phyloP scores from a whole-genome alignment of 768 basidiomycete species.

The Suillus alpinus region DNA sequence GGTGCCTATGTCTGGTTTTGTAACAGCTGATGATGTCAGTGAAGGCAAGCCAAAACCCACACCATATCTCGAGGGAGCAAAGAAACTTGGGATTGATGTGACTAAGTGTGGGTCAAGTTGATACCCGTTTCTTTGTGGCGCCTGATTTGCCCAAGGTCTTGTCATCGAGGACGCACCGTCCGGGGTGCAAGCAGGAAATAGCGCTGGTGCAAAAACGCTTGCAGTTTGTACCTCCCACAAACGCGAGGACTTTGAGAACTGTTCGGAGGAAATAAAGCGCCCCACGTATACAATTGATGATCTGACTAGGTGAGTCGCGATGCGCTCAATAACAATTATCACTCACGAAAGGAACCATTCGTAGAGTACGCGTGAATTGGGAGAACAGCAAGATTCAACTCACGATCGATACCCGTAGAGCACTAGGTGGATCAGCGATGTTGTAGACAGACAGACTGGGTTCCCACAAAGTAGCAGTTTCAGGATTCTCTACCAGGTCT shows the following conservation, averaged over 20 bases:
- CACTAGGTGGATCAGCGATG: background rate
- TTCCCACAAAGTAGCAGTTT: background rate
- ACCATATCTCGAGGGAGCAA: conserved; percentile 81
- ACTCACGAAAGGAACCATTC: background rate
- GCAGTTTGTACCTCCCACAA: conserved; percentile 84
- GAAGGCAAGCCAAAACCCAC: conserved; percentile 74
- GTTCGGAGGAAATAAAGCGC: conserved; percentile 35
- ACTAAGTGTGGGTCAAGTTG: conserved; percentile 46
- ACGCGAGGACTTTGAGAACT: conserved; percentile 48
- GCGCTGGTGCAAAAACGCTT: conserved; percentile 72
- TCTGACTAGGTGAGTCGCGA: conserved; percentile 54
- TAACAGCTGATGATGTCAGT: conserved; percentile 67
- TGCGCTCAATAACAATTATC: too few species aligned
- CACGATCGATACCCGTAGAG: background rate
- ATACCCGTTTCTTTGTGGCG: background rate
- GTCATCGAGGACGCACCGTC: conserved; percentile 91
- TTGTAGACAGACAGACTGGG: background rate
- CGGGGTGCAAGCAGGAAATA: conserved; percentile 70
- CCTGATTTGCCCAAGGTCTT: conserved; percentile 48
- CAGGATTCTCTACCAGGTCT: background rate
- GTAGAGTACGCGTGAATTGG: background rate
- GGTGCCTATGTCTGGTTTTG: conserved; percentile 53
- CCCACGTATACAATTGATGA: conserved; percentile 70
- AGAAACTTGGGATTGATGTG: conserved; percentile 51
- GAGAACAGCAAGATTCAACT: background rate